Conservation (phyloP, 306 rosid genomes). For the Vachellia pachyceras region DNA sequence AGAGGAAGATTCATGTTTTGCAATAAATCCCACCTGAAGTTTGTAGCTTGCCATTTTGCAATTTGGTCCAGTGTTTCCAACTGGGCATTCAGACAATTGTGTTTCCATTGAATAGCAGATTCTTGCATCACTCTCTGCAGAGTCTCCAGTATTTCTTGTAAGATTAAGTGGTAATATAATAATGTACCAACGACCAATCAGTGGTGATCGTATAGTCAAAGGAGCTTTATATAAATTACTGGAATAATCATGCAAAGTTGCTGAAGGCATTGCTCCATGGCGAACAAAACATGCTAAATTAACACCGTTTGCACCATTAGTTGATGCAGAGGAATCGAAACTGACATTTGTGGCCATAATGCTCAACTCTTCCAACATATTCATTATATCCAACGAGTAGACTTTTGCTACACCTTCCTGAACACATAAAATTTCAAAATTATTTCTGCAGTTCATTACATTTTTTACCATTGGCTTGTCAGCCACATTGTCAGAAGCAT, state of each 20-base stretch:
- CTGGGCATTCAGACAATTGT: constrained; percentile 72
- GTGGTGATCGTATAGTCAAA: constrained; percentile 69
- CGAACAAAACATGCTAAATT: constrained; percentile 74
- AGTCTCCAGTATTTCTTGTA: constrained; percentile 54
- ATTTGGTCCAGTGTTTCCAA: constrained; percentile 83
- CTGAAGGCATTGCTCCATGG: constrained; percentile 87
- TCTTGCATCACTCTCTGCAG: constrained; percentile 41
- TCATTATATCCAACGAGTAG: constrained; percentile 70
- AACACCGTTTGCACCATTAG: constrained; percentile 48
- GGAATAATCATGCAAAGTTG: constrained; percentile 68
- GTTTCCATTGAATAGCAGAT: constrained; percentile 79
- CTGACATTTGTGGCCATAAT: constrained; percentile 60
- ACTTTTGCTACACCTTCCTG: constrained; percentile 57
- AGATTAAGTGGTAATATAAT: constrained; percentile 57
- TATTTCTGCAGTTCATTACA: constrained; percentile 66
- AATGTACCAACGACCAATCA: constrained; percentile 79
- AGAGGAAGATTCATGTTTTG: constrained; percentile 29
- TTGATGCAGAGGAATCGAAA: constrained; percentile 50
- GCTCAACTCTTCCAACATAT: constrained; percentile 69
- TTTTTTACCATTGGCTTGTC: constrained; percentile 48
- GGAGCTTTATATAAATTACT: constrained; percentile 60
- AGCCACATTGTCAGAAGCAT: constrained; percentile 40
- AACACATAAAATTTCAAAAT: constrained; percentile 56
- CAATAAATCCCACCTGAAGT: constrained; percentile 74
- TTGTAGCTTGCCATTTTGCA: constrained; percentile 68